Conservation (phyloP, 2,329 filamentous ascomycete genomes). For the Cladobotryum mycophilum region DNA sequence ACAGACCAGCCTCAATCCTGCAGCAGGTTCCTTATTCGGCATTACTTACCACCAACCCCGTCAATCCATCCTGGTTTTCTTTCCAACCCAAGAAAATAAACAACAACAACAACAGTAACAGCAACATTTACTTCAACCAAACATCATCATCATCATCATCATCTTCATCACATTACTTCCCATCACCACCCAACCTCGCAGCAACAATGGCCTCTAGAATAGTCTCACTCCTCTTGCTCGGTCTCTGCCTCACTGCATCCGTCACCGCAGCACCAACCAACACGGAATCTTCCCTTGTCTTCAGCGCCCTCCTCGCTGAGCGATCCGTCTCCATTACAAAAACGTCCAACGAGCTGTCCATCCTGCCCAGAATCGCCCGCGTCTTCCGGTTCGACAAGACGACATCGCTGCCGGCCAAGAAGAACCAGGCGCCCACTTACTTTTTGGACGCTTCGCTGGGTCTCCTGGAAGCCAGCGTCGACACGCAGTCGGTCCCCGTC, state of each 20-base stretch:
- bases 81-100: background rate
- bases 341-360: background rate
- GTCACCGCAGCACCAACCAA: slow-evolving; percentile 10
- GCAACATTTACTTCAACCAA: background rate
- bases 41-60: too few relatives aligned
- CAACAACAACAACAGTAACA: too few relatives aligned
- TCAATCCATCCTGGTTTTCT: background rate
- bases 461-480: slow-evolving; percentile 5
- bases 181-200: background rate
- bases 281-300: background rate
- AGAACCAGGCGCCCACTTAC: slow-evolving; percentile 1
- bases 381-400: slow-evolving; percentile 10
- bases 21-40: too few relatives aligned
- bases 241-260: slow-evolving; percentile 6
- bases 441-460: slow-evolving; percentile 10
- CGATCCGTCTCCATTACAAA: slow-evolving; percentile 1
- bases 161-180: background rate
- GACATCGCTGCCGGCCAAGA: background rate
- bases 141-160: background rate
- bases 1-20: too few relatives aligned
- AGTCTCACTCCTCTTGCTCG: background rate
- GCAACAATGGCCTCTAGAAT: slow-evolving; percentile 4
- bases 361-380: background rate
- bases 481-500: slow-evolving; percentile 11
- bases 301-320: background rate